Evolutionary conservation across 2,329 filamentous ascomycete genomes (phyloP), one percentile per base, ranked within the genome.

Genomic region (Sarocladium strictum): DNA sequence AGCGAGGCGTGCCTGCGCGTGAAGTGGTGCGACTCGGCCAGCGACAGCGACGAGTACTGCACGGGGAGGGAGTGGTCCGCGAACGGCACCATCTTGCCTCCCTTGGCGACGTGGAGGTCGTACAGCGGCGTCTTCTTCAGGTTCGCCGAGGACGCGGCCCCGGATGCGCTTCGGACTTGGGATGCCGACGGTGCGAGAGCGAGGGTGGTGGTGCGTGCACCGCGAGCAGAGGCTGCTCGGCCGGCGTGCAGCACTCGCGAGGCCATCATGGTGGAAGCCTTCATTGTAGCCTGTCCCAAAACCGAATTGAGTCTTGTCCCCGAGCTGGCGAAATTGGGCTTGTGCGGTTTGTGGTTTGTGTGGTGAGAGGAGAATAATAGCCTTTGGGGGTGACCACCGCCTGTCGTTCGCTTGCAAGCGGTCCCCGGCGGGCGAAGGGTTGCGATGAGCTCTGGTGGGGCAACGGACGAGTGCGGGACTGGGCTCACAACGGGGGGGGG

Each of bases 81-180:
- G 72, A 97, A 99, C n/a, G 90, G 89, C 51, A 97, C 93, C 84
- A 97, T 94, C 75, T 96, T 97, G 61, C 81, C 94, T 61, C 90
- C 90, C 66, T 89, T 77, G 56, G 82, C 78, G 58, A 92, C 65
- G 69, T 96, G 89, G 21, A 95, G 76, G 63, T 90, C 85, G 70
- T 93, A 88, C 21, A 97, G 77, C 26, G 86, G 84, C 2, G 90
- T 95, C 72, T 79, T 86, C 63, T 70, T 75, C 59, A 81, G 74
- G 19, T 68, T 65, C 6, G 58, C 60, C 15, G 64, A 58, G 29
- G 62, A 58, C 24, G 62, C 60, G 21, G 57, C 59, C 35, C 67
- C 68, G 49, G 47, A 51, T 4, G 65, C 64, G 56, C 59, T 64
- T 49, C 66, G 65, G 53, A 61, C 32, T 10, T 53, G 50, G 12